A percentile compares a stretch with the other conserved stretches of the same genome.
These are phyloP conservation scores for Chalciporus pseudorubinellus DNA, from an alignment of 768 basidiomycete species.

Conservation along the genomic window DNA sequence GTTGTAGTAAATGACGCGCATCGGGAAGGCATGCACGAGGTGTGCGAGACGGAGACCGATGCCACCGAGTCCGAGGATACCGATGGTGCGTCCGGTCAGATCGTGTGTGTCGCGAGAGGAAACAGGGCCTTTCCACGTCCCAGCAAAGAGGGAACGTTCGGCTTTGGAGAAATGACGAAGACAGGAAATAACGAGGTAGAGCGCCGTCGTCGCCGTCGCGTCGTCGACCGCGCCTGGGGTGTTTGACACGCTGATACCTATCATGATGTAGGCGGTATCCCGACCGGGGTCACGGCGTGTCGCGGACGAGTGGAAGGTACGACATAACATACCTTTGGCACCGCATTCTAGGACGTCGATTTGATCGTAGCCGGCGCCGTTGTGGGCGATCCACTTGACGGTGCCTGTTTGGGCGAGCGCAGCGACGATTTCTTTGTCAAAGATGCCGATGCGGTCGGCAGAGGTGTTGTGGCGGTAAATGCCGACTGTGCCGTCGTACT, in stretches of 20 bases:
- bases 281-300: neutral
- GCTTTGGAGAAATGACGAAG: slow-evolving; percentile 68
- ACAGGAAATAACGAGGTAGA: slow-evolving; percentile 79
- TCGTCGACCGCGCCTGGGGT: slow-evolving; percentile 90
- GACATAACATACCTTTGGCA: slow-evolving; percentile 59
- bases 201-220: slow-evolving; percentile 84
- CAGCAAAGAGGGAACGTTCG: slow-evolving; percentile 50
- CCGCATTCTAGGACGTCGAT: slow-evolving; percentile 77
- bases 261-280: no score
- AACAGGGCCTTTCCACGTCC: slow-evolving; percentile 60
- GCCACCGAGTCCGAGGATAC: slow-evolving; percentile 74
- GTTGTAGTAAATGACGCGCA: slow-evolving; percentile 85
- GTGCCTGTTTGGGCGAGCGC: slow-evolving; percentile 51
- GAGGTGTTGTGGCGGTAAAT: slow-evolving; percentile 80
- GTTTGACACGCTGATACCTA: slow-evolving; percentile 71
- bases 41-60: slow-evolving; percentile 72
- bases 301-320: neutral
- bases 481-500: slow-evolving; percentile 69
- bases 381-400: slow-evolving; percentile 87
- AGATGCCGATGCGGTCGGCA: slow-evolving; percentile 62
- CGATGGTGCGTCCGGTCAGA: slow-evolving; percentile 64
- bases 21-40: slow-evolving; percentile 76
- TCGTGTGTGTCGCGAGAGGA: slow-evolving; percentile 54
- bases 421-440: slow-evolving; percentile 75
- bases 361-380: slow-evolving; percentile 91